Conservation (phyloP, 2,329 filamentous ascomycete species). For the Aspergillaceae sp. region DNA sequence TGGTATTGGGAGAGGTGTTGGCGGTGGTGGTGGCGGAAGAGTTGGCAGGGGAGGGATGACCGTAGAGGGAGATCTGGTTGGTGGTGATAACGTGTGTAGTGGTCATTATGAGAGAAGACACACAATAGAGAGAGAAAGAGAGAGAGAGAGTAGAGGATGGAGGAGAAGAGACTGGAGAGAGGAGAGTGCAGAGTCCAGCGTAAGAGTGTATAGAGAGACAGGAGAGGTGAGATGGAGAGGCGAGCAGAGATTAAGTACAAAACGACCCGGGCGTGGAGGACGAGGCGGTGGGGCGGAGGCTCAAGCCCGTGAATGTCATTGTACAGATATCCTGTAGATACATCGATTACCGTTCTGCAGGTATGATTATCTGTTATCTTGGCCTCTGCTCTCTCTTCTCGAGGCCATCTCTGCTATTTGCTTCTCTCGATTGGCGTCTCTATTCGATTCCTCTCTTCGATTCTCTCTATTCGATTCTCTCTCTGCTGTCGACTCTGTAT, state of each 20-base stretch:
- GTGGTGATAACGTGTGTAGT: constrained; percentile 26
- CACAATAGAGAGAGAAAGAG: neutral
- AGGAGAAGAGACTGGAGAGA: neutral
- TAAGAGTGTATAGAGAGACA: neutral
- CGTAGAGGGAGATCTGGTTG: constrained; percentile 30
- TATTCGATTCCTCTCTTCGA: too few relatives aligned
- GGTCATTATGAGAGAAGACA: constrained; percentile 10
- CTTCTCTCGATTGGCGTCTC: too few relatives aligned
- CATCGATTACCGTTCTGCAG: too few relatives aligned
- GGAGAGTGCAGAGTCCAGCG: neutral
- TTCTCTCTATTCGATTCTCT: neutral
- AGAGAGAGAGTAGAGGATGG: neutral
- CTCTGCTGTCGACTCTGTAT: neutral
- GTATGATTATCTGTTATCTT: too few relatives aligned
- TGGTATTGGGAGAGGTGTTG: constrained; percentile 46
- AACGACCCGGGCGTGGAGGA: too few relatives aligned
- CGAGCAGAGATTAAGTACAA: too few relatives aligned
- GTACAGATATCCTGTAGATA: too few relatives aligned
- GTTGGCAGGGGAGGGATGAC: constrained; percentile 36
- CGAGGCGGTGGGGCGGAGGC: too few relatives aligned
- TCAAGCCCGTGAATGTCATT: too few relatives aligned
- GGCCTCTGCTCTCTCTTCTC: too few relatives aligned
- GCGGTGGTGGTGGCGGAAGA: constrained; percentile 44
- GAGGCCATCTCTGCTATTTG: too few relatives aligned
- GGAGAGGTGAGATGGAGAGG: too few relatives aligned